Percentiles rank a stretch among this genome's conserved stretches.
These are phyloP conservation scores for Colletotrichum orbiculare DNA, from an alignment of 2,329 filamentous ascomycete genomes.

Conservation along the genomic window DNA sequence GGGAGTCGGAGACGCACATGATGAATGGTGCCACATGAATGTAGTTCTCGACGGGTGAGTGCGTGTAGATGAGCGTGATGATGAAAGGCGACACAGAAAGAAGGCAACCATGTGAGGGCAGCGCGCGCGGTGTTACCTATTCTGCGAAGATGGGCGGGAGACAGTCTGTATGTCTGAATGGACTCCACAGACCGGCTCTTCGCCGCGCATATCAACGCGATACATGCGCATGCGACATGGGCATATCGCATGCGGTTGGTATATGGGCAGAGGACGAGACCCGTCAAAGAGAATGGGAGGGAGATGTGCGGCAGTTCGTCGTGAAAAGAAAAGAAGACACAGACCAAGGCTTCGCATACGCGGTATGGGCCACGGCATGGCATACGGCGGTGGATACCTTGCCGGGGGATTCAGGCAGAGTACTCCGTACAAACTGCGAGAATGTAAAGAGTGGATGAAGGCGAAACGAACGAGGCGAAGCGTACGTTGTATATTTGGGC, in stretches of 20 bases:
- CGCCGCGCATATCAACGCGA: too few species aligned
- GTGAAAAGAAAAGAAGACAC: too few species aligned
- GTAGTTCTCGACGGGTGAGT: too few species aligned
- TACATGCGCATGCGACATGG: too few species aligned
- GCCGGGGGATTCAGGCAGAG: background rate
- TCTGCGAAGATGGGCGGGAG: background rate
- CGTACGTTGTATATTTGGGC: too few species aligned
- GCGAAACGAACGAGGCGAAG: background rate
- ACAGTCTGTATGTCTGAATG: conserved; percentile 2
- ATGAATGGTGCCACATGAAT: too few species aligned
- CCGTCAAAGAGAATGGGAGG: background rate
- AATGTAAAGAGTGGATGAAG: conserved; percentile 1
- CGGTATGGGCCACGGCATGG: too few species aligned
- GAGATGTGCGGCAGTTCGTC: background rate
- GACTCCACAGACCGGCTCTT: background rate
- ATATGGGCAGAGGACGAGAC: background rate
- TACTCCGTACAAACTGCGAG: background rate
- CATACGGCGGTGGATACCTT: too few species aligned
- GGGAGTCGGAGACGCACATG: too few species aligned
- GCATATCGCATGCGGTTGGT: background rate
- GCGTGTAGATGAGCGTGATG: too few species aligned
- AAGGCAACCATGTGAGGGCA: background rate
- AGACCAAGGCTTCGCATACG: too few species aligned
- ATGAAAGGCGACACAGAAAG: too few species aligned
- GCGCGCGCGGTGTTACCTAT: background rate